Percentiles rank a stretch among this genome's conserved stretches.
phyloP scores from a whole-genome alignment of 352 stramenopile species.

The Globisporangium takayamanum region DNA sequence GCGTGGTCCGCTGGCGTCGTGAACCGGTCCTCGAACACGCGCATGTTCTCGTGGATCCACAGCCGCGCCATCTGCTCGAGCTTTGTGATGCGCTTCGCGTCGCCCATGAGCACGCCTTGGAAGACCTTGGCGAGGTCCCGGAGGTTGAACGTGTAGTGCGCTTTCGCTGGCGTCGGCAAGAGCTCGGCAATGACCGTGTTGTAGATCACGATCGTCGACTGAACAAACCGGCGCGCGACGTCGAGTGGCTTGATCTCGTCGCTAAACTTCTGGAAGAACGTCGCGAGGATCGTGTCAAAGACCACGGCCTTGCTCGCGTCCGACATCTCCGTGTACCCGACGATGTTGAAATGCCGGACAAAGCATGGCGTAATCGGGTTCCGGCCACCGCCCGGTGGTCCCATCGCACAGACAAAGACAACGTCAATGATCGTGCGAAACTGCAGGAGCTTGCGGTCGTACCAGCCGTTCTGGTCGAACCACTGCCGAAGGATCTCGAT shows the following conservation, averaged over 20 bases:
- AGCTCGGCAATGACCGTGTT: constrained; percentile 80
- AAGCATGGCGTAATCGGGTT: constrained; percentile 80
- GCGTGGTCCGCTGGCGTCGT: constrained; percentile 62
- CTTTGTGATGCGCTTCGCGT: constrained; percentile 63
- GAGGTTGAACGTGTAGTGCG: constrained; percentile 87
- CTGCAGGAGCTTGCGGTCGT: constrained; percentile 89
- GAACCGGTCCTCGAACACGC: constrained; percentile 86
- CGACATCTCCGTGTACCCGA: constrained; percentile 81
- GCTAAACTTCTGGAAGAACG: constrained; percentile 62
- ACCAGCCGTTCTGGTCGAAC: constrained; percentile 94
- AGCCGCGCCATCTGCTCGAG: constrained; percentile 67
- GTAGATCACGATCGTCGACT: constrained; percentile 76
- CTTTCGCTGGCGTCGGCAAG: constrained; percentile 76
- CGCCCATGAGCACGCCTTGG: constrained; percentile 79
- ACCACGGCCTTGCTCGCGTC: constrained; percentile 78
- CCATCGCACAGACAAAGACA: constrained; percentile 80
- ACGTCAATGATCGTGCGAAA: constrained; percentile 91
- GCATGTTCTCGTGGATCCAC: constrained; percentile 83
- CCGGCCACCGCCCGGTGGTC: constrained; percentile 64
- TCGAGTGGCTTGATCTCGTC: constrained; percentile 58
- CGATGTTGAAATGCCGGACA: constrained; percentile 82
- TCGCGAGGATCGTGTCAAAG: constrained; percentile 75
- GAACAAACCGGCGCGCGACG: constrained; percentile 54
- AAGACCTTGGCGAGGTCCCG: constrained; percentile 87
- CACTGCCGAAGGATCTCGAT: constrained; percentile 94